Evolutionary conservation across 805 yeast species (phyloP).

Genomic region (Candida easanensis): DNA sequence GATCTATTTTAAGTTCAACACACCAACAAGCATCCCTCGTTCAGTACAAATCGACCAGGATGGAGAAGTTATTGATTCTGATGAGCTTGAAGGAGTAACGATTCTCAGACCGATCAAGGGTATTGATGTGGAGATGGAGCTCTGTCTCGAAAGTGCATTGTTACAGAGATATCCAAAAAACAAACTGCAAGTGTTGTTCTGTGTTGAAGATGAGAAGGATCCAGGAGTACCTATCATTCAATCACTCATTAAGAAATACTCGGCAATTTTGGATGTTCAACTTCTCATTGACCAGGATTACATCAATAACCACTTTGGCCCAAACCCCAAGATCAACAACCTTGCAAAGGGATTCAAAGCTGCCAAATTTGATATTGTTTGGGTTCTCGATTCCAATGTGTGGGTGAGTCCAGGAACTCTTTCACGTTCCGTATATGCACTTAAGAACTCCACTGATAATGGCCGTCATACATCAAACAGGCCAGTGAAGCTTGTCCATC

Average conservation of each 20-base stretch:
- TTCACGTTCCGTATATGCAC: slow-evolving; percentile 56
- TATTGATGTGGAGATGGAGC: slow-evolving; percentile 67
- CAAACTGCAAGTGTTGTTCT: slow-evolving; percentile 67
- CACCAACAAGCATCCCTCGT: slow-evolving; percentile 16
- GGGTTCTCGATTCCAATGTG: slow-evolving; percentile 87
- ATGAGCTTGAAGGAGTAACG: slow-evolving; percentile 61
- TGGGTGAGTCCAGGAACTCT: slow-evolving; percentile 70
- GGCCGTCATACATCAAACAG: slow-evolving; percentile 37
- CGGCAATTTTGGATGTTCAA: slow-evolving; percentile 49
- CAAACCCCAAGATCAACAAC: slow-evolving; percentile 88
- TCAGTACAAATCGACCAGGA: slow-evolving; percentile 6
- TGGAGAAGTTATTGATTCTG: slow-evolving; percentile 17
- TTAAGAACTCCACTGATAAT: slow-evolving; percentile 48
- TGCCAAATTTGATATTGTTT: slow-evolving; percentile 70
- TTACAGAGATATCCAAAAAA: slow-evolving; percentile 61
- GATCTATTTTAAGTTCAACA: slow-evolving; percentile 21
- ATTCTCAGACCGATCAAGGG: slow-evolving; percentile 84
- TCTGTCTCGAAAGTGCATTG: slow-evolving; percentile 67
- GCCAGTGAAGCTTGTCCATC: slow-evolving; percentile 71
- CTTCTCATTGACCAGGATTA: slow-evolving; percentile 50
- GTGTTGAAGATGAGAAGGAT: slow-evolving; percentile 64
- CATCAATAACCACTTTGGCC: slow-evolving; percentile 56
- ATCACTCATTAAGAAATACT: slow-evolving; percentile 48
- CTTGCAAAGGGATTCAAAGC: slow-evolving; percentile 71
- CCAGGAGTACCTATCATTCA: slow-evolving; percentile 60